phyloP scores from a whole-genome alignment of 1,284 basidiomycete genomes.

The Schizopora paradoxa region DNA sequence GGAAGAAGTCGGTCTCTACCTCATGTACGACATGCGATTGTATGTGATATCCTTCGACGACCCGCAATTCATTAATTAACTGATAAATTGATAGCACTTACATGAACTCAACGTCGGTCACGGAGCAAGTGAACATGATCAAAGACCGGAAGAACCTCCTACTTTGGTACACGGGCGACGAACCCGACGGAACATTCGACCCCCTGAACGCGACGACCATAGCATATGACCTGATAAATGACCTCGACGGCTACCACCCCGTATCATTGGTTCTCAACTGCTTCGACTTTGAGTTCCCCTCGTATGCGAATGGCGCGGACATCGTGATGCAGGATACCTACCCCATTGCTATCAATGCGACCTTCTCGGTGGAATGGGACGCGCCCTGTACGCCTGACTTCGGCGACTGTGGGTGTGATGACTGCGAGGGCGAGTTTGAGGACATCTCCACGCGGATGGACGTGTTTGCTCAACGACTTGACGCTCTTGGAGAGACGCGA shows the following conservation, averaged over 20 bases:
- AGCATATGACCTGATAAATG: conserved; percentile 60
- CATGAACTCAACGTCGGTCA: conserved; percentile 56
- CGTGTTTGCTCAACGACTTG: conserved; percentile 50
- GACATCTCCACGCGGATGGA: conserved; percentile 65
- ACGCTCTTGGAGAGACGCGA: conserved; percentile 57
- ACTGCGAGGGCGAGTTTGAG: conserved; percentile 45
- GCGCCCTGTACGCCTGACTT: conserved; percentile 54
- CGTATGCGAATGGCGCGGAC: conserved; percentile 55
- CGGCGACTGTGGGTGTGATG: conserved; percentile 66
- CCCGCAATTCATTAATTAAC: conserved; percentile 3
- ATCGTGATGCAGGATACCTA: conserved; percentile 55
- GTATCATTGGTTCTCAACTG: conserved; percentile 73
- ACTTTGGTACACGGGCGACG: conserved; percentile 74
- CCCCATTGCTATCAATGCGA: conserved; percentile 64
- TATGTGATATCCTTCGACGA: conserved; percentile 30
- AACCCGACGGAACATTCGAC: conserved; percentile 67
- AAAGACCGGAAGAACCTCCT: conserved; percentile 63
- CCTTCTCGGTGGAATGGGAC: conserved; percentile 49
- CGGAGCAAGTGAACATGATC: conserved; percentile 60
- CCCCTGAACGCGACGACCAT: conserved; percentile 54
- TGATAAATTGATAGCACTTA: conserved; percentile 41
- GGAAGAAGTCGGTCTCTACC: conserved; percentile 64
- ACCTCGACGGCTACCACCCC: conserved; percentile 69
- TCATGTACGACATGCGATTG: conserved; percentile 76
- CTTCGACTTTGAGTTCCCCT: conserved; percentile 59